Evolutionary conservation across 2,329 filamentous ascomycete genomes (phyloP), one percentile per base, ranked within the genome.

Genomic region (Fusarium armeniacum): DNA sequence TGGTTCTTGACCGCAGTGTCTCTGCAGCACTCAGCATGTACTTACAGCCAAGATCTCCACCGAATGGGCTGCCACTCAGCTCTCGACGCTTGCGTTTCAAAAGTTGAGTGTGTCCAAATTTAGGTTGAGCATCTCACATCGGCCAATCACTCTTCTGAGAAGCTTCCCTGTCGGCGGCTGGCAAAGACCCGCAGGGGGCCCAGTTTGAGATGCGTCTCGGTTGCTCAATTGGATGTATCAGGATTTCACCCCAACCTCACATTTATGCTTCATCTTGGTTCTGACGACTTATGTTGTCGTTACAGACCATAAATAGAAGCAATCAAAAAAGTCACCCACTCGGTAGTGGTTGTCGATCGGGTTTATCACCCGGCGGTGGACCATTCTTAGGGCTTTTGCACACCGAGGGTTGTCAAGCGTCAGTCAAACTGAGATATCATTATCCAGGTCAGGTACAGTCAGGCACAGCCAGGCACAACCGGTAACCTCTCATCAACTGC

Each of bases 131-230:
- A 74, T 72, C 50, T 71, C 68, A 63, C 67, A 59, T 63, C 49
- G 56, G 35, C 80, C 79, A 81, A 81, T 80, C 74, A 79, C 33
- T 47, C n/a, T 52, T 66, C 56, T 72, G 74, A 75, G 20, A 73
- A 74, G 65, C 75, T 73, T 70, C 69, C 71, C 67, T 70, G 63
- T 72, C 65, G 67, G 75, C 75, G 74, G 74, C 70, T 71, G 57
- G 60, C 70, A 72, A 51, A 45, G 62, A 32, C 52, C 54, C 51
- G 51, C 58, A 60, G 60, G 68, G 55, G 70, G 62, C 36, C 62
- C 62, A 66, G 67, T 76, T 76, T 77, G 72, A 76, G 67, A 36
- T 65, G 55, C 61, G 71, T 73, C 67, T 74, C 67, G 56, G 58
- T 40, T 26, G 46, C 33, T 49, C 59, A 44, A 75, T 75, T 75